These are phyloP conservation scores for Chlorokybus atmophyticus DNA, from an alignment of 139 green algal genomes.

Conservation along the genomic window DNA sequence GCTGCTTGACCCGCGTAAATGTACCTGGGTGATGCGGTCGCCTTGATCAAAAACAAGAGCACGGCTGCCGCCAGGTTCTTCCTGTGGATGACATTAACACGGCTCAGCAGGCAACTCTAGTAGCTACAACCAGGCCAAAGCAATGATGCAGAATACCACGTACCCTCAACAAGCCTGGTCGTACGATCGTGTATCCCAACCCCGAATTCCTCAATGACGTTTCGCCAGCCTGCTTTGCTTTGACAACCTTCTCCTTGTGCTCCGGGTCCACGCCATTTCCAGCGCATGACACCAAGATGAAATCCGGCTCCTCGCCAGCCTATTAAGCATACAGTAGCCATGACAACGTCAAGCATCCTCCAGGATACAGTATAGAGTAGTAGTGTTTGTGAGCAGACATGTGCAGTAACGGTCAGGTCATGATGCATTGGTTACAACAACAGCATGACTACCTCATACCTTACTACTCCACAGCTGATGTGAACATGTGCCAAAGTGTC, in stretches of 20 bases:
- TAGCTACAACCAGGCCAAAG: too few species aligned
- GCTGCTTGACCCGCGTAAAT: neutral
- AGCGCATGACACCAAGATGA: slow-evolving; percentile 80
- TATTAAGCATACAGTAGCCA: slow-evolving; percentile 7
- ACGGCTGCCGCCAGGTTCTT: slow-evolving; percentile 89
- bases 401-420: too few species aligned
- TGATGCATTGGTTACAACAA: too few species aligned
- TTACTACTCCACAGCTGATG: too few species aligned
- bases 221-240: slow-evolving; percentile 51
- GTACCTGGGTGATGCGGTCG: slow-evolving; percentile 28
- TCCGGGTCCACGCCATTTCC: slow-evolving; percentile 30
- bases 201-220: slow-evolving; percentile 59
- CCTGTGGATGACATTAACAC: slow-evolving; percentile 36
- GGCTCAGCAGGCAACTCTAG: too few species aligned
- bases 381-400: too few species aligned
- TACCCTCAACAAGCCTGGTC: too few species aligned
- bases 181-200: slow-evolving; percentile 87
- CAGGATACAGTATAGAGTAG: too few species aligned
- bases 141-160: too few species aligned
- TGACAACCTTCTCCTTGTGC: slow-evolving; percentile 16
- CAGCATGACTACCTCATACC: too few species aligned
- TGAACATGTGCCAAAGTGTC: too few species aligned
- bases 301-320: slow-evolving; percentile 69
- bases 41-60: slow-evolving; percentile 96
- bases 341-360: too few species aligned